A percentile compares a stretch with the other conserved stretches of the same genome.
These are phyloP conservation scores for Yamadazyma nakazawae DNA, from an alignment of 805 yeast species.

Conservation along the genomic window DNA sequence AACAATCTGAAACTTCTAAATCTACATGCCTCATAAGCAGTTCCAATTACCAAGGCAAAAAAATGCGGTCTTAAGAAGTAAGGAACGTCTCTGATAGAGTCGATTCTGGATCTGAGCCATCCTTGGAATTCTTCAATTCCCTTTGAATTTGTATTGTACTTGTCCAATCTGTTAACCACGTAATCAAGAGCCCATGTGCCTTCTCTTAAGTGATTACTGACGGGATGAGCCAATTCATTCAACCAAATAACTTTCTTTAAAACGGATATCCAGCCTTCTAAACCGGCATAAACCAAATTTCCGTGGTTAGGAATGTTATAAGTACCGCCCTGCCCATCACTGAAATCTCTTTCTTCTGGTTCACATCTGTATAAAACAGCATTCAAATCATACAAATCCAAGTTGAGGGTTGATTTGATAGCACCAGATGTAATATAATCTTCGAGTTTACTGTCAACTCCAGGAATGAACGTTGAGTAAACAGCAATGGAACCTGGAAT, in stretches of 20 bases:
- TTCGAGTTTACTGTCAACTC: slow-evolving; percentile 65
- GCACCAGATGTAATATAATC: slow-evolving; percentile 72
- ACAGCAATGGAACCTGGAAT: slow-evolving; percentile 92
- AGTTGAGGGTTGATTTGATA: slow-evolving; percentile 59
- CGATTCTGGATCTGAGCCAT: slow-evolving; percentile 70
- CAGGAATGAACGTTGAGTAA: slow-evolving; percentile 63
- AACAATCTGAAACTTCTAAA: slow-evolving; percentile 59
- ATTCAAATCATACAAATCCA: slow-evolving; percentile 69
- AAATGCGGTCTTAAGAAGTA: slow-evolving; percentile 81
- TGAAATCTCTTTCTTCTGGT: slow-evolving; percentile 81
- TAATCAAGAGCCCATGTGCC: slow-evolving; percentile 92
- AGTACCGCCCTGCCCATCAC: slow-evolving; percentile 67
- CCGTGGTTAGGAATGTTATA: slow-evolving; percentile 78
- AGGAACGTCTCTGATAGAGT: slow-evolving; percentile 64
- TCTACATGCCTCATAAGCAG: slow-evolving; percentile 80
- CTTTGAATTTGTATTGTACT: slow-evolving; percentile 45
- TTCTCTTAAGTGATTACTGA: slow-evolving; percentile 72
- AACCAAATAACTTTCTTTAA: slow-evolving; percentile 57
- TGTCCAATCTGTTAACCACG: slow-evolving; percentile 56
- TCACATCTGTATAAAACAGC: slow-evolving; percentile 74
- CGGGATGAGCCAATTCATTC: slow-evolving; percentile 81
- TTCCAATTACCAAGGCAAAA: slow-evolving; percentile 77
- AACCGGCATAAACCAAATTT: slow-evolving; percentile 75
- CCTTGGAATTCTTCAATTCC: slow-evolving; percentile 54
- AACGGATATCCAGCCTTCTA: slow-evolving; percentile 87